Conservation (phyloP, 306 rosid species). For the Oemleria cerasiformis region DNA sequence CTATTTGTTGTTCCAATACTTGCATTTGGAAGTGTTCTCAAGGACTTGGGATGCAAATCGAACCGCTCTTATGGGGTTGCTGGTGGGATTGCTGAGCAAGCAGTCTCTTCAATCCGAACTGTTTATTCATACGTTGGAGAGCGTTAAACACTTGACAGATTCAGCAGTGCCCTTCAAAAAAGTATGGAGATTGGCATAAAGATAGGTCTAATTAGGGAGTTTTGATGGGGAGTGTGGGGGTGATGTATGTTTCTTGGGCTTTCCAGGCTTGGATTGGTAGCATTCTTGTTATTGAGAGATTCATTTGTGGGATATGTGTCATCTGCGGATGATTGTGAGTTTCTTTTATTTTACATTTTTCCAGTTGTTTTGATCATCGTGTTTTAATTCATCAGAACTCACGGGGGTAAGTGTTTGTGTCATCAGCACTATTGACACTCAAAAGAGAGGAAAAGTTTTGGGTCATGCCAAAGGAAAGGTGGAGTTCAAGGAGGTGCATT, state of each 20-base stretch:
- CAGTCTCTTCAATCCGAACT: constrained; percentile 60
- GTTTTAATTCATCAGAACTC: neutral
- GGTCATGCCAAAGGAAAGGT: constrained; percentile 50
- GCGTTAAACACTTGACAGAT: constrained; percentile 48
- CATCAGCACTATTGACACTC: constrained; percentile 42
- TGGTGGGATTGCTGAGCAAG: constrained; percentile 77
- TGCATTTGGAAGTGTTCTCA: constrained; percentile 53
- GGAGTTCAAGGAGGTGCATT: constrained; percentile 50
- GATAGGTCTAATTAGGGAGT: constrained; percentile 63
- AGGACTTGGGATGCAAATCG: constrained; percentile 46
- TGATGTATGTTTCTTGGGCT: constrained; percentile 68
- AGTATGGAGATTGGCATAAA: constrained; percentile 57
- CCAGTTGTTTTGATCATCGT: no score
- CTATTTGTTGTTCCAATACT: constrained; percentile 65
- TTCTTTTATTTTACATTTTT: constrained; percentile 1
- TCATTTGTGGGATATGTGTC: constrained; percentile 55
- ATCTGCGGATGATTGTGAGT: constrained; percentile 80
- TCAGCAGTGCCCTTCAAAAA: constrained; percentile 48
- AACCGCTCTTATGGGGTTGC: constrained; percentile 56
- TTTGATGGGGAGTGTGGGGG: constrained; percentile 69
- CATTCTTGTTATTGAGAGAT: constrained; percentile 49
- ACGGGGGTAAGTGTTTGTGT: constrained; percentile 2
- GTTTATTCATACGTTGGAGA: constrained; percentile 78
- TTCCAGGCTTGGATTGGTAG: constrained; percentile 75
- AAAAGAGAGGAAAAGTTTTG: constrained; percentile 40